Evolutionary conservation across 208 protist genomes (phyloP).

Genomic region (Acanthamoeba rhysodes): DNA sequence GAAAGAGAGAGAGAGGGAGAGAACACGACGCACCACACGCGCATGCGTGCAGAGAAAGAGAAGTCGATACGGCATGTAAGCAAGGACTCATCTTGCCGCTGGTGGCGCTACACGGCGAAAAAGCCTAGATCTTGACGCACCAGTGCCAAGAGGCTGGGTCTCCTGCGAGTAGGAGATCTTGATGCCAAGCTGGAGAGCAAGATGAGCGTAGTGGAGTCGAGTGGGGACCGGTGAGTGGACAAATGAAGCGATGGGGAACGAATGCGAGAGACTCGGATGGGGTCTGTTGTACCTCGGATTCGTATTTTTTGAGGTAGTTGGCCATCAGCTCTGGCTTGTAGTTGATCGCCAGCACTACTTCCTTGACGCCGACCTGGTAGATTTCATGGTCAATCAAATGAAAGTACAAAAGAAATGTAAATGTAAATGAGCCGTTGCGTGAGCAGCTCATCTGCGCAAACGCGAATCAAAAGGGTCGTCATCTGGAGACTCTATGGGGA

Average conservation of each 20-base stretch:
- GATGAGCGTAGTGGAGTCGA: neutral
- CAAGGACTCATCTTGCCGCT: neutral
- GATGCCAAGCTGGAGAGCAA: slow-evolving; percentile 92
- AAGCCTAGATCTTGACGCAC: neutral
- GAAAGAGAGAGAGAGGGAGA: neutral
- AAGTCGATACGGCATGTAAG: neutral
- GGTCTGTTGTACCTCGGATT: slow-evolving; percentile 83
- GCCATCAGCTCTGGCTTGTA: slow-evolving; percentile 97
- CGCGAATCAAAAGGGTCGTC: slow-evolving; percentile 80
- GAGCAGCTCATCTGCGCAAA: no score
- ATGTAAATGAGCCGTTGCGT: neutral
- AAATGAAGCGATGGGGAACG: neutral
- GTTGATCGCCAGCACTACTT: slow-evolving; percentile 97
- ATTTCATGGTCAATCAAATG: slow-evolving; percentile 3
- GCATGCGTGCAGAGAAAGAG: neutral
- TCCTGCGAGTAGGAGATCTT: slow-evolving; percentile 97
- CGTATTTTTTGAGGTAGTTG: slow-evolving; percentile 93
- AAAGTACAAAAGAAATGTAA: neutral
- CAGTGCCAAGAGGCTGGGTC: slow-evolving; percentile 96
- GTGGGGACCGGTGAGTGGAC: neutral
- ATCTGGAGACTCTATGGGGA: no score
- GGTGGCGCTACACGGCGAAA: neutral
- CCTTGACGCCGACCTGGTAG: slow-evolving; percentile 91
- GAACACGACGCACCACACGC: neutral
- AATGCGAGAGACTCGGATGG: neutral